Base-by-base conservation (phyloP, 768 basidiomycete species). In the Cantharellus cinnabarinus region DNA sequence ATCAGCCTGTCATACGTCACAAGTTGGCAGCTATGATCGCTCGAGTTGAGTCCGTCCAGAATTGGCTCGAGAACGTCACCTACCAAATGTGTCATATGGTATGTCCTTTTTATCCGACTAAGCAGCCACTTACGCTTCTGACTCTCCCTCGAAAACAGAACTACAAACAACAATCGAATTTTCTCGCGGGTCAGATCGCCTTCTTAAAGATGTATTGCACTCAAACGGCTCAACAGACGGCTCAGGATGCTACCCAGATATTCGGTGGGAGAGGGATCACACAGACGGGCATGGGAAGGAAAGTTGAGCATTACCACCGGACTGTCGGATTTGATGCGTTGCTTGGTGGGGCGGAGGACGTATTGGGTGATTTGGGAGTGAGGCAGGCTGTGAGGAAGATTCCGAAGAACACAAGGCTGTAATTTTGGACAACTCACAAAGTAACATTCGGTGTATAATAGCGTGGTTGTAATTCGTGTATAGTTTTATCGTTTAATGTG, bases 21-120 rank as follows among this genome's bases (percentile, higher is more conserved):
- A 95, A 91, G 74, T 70, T 98, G 53, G 90, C 90, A 2, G 74
- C 67, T 3, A 98, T 98, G 89, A 90, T 95, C 58, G 77, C 86
- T 39, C 81, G 86, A 42, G 75, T 82, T 39, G 89, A 93, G 68
- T 78, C 81, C 37, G 78, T 78, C 5, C 90, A 91, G 66, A 77
- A 74, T n/a, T 91, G 87, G 88, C 71, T 91, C 15, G 89, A 93
- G 71, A 83, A 78, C 59, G 70, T 93, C 58, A 91, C 89, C 0
- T 83, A 81, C 67, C 89, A 91, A 68, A 89, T 90, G 86, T 80
- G 74, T 63, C 77, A 87, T 59, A 89, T 91, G 89, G 75, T 77
- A 50, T 39, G 70, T 59, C 50, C 52, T 48, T n/a, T 56, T 29
- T 55, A 20, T 53, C 44, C 50, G 35, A 48, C 38, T 63, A 54